Evolutionary conservation across 768 basidiomycete genomes (phyloP), one percentile per base, ranked within the genome.

Genomic region (Podaxis mareebaensis): DNA sequence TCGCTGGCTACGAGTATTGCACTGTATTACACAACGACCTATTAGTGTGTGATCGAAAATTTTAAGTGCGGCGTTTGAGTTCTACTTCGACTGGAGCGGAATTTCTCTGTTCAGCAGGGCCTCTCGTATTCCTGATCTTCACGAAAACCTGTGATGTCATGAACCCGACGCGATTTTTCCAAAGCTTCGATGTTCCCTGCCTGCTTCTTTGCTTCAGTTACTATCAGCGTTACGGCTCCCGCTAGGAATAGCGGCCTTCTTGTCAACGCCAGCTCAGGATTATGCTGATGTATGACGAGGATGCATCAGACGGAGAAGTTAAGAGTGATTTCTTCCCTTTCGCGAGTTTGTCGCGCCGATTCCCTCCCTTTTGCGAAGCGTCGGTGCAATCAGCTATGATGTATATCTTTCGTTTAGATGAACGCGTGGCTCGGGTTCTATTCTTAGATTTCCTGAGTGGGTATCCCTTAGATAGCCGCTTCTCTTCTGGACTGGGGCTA

Each of bases 81-180:
- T 22, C 13, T 13, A 12, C 24, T 26, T 40, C 39, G 53, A 6
- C n/a, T 48, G 13, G 44, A 6, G 28, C 28, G 17, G 26, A 12
- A 30, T 7, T 60, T 51, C 48, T 51, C 33, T 39, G 58, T 51
- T 20, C 51, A 24, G 28, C 46, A 49, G 28, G 36, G 30, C 10
- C 38, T 40, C 59, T 39, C 22, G 26, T 44, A n/a, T 38, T 44
- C 58, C 30, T 28, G 58, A 48, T 51, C 20, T 20, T 46, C 44
- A 46, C 20, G 38, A 51, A 36, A 38, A 26, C 39, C 22, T 51
- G 59, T 60, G 59, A 60, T 60, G 59, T 60, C 59, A 60, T 58
- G 56, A 15, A 28, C 24, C 15, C 20, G 49, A 40, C n/a, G 28
- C 10, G 46, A 46, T 20, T 36, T 59, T 20, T 24, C 54, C 58